Base-by-base conservation (phyloP, 768 basidiomycete genomes). In the Chalciporus piperatus region DNA sequence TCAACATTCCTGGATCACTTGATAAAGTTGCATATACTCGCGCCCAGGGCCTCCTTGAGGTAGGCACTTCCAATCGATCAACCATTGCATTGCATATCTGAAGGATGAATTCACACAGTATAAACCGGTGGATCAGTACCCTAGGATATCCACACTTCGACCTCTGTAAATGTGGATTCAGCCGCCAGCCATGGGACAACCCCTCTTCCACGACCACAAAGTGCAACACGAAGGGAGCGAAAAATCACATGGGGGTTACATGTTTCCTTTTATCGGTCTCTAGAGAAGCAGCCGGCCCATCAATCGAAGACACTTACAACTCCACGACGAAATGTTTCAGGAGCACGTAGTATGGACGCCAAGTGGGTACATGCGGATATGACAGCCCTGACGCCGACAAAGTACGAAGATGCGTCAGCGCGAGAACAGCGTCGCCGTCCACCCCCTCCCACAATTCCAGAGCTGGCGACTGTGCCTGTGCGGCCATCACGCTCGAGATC, bases 281-380 rank as follows among this genome's bases (percentile, higher is more conserved):
- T 53, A 40, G 57, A 39, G 32, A 62, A 55, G 28, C 48, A 16
- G 33, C 56, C 27, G 1, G 52, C 32, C 19, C 52, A 41, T 33
- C 38, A 20, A 3, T 23, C 69, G 56, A 74, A 65, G 51, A 67
- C 65, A n/a, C 74, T 33, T 47, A n/a, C 63, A 71, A 14, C 65
- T 74, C 13, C 72, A 74, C 43, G 25, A 30, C 2, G 58, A 62
- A 23, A 66, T 74, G 6, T 74, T 72, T 33, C 59, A 59, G 22
- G 53, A 61, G 17, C 64, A 60, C 9, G 33, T 58, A n/a, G 60
- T 64, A 11, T 59, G 58, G 54, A 64, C 69, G 12, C 68, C 70
- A 6, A 69, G 65, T 28, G 69, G 68, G 39, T 54, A 56, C 38
- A 32, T 22, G 11, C 55, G 35, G 63, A 65, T 22, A 27, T 65